A percentile compares a stretch with the other conserved stretches of the same genome.
Conservation (phyloP, 2,329 filamentous ascomycete species). For the Aspergillus sp. region DNA sequence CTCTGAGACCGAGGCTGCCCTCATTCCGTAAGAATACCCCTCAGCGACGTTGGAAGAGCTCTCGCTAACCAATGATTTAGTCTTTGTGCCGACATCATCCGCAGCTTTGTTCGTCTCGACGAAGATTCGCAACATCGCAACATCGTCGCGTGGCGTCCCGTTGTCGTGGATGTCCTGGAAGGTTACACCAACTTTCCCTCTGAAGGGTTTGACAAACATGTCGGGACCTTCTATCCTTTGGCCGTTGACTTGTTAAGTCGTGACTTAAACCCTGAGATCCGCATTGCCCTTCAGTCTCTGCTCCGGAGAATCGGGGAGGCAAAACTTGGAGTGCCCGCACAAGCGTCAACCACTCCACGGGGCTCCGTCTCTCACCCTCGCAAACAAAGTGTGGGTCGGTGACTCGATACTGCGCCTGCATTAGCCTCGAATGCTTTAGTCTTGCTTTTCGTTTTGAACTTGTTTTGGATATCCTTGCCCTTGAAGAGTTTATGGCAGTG, state of each 20-base stretch:
- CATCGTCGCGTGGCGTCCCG: constrained; percentile 93
- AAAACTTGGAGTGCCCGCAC: constrained; percentile 47
- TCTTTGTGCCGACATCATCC: constrained; percentile 90
- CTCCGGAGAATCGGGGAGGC: constrained; percentile 82
- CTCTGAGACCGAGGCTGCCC: constrained; percentile 79
- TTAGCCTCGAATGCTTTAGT: constrained; percentile 1
- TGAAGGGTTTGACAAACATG: constrained; percentile 74
- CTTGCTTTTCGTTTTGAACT: constrained; percentile 6
- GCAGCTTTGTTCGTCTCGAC: constrained; percentile 78
- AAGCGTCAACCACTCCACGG: constrained; percentile 31
- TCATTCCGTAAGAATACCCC: constrained; percentile 66
- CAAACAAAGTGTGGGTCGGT: constrained; percentile 27
- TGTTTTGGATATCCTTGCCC: constrained; percentile 32
- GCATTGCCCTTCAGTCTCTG: constrained; percentile 72
- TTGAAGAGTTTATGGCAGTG: constrained; percentile 17
- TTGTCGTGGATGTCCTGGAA: constrained; percentile 94
- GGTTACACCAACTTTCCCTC: constrained; percentile 83
- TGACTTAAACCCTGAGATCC: constrained; percentile 76
- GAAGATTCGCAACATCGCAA: constrained; percentile 97
- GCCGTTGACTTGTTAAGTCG: constrained; percentile 77
- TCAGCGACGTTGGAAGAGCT: not conserved
- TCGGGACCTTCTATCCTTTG: constrained; percentile 81
- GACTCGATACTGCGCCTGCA: constrained; percentile 8
- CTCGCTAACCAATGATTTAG: constrained; percentile 26
- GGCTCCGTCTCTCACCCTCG: constrained; percentile 33